These are phyloP conservation scores for Ceratonia siliqua DNA, from an alignment of 306 rosid species.

Conservation along the genomic window DNA sequence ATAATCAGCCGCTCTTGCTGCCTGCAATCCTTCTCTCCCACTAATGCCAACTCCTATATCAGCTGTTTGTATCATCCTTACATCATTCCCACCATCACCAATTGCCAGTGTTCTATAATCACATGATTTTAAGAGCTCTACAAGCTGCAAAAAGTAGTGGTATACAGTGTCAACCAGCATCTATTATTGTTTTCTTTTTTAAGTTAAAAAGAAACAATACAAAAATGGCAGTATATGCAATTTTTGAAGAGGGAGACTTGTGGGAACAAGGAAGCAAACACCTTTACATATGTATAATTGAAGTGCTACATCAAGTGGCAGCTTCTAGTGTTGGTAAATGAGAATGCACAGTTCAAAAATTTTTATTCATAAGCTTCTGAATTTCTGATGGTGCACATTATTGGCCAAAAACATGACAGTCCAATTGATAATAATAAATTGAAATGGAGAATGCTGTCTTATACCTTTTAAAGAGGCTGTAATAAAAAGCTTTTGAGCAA, in stretches of 20 bases:
- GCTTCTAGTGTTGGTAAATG: not conserved
- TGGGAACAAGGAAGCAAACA: not conserved
- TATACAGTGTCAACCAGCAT: constrained; percentile 28
- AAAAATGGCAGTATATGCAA: constrained; percentile 1
- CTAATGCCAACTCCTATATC: constrained; percentile 98
- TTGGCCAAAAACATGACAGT: not conserved
- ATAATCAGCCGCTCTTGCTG: constrained; percentile 99
- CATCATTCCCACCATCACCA: constrained; percentile 99
- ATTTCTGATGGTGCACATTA: not conserved
- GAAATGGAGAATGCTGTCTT: not conserved
- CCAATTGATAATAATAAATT: not conserved
- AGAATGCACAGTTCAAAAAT: not conserved
- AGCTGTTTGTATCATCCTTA: constrained; percentile 99
- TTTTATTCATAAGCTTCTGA: not conserved
- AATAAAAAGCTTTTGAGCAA: not conserved
- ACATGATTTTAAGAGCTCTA: constrained; percentile 84
- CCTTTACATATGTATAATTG: not conserved
- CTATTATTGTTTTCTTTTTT: constrained; percentile 22
- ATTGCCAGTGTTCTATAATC: constrained; percentile 95
- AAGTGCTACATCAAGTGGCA: not conserved
- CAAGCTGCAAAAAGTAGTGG: constrained; percentile 73
- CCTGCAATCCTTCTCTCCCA: constrained; percentile 99
- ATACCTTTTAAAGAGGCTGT: not conserved
- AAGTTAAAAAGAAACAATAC: constrained; percentile 24
- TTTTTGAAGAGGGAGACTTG: not conserved